Percentiles rank a stretch among this genome's conserved stretches.
phyloP scores from a whole-genome alignment of 805 yeast species.

The Cephaloascus albidus region DNA sequence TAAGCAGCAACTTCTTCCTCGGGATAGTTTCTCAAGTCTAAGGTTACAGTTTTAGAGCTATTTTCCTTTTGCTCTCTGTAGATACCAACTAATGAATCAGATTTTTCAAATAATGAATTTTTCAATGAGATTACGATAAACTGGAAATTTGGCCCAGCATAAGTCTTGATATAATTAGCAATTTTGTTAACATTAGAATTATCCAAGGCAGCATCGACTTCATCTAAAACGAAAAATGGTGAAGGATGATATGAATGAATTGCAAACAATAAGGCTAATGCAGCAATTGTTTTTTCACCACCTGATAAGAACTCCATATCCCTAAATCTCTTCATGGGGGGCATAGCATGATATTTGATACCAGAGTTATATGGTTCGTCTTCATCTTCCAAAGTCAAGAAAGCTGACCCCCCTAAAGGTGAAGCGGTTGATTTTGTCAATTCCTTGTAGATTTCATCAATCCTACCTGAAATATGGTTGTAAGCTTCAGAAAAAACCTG shows the following conservation, averaged over 20 bases:
- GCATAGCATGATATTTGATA: conserved; percentile 87
- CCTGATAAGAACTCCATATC: conserved; percentile 92
- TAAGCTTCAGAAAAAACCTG: conserved; percentile 63
- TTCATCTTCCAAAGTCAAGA: conserved; percentile 75
- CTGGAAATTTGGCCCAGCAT: conserved; percentile 74
- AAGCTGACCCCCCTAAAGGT: conserved; percentile 90
- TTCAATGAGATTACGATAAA: conserved; percentile 90
- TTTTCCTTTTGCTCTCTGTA: conserved; percentile 72
- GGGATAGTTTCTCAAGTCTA: conserved; percentile 61
- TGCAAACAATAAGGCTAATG: conserved; percentile 84
- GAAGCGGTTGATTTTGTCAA: conserved; percentile 64
- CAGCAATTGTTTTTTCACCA: conserved; percentile 96
- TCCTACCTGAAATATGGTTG: conserved; percentile 60
- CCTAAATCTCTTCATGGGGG: conserved; percentile 87
- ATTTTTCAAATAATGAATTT: conserved; percentile 75
- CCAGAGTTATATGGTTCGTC: conserved; percentile 86
- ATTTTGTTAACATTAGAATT: conserved; percentile 77
- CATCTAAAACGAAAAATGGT: conserved; percentile 93
- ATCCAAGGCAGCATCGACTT: conserved; percentile 97
- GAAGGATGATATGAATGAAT: conserved; percentile 87
- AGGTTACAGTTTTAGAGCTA: conserved; percentile 62
- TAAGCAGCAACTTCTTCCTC: conserved; percentile 8
- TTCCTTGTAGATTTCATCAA: conserved; percentile 78
- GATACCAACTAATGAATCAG: conserved; percentile 89
- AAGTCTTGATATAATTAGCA: conserved; percentile 74